Percentiles rank a stretch among this genome's conserved stretches.
phyloP scores from a whole-genome alignment of 1,284 basidiomycete genomes.

The Malassezia sp. region DNA sequence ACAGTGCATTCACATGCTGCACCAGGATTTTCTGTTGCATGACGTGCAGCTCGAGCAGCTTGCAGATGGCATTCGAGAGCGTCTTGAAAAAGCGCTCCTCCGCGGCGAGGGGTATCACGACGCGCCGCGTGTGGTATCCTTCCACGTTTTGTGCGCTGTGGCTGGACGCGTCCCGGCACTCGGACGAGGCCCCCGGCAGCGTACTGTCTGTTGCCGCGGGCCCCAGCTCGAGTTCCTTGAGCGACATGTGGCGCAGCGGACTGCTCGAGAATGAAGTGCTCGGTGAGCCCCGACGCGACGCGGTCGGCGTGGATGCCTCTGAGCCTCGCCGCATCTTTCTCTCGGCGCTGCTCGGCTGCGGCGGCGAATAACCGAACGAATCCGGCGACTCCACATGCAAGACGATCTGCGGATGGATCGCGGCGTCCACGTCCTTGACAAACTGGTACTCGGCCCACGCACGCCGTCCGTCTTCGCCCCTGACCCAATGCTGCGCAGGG shows the following conservation, averaged over 20 bases:
- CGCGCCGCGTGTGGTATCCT: slow-evolving; percentile 15
- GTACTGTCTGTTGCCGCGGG: slow-evolving; percentile 6
- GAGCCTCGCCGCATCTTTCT: background rate
- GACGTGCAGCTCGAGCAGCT: slow-evolving; percentile 59
- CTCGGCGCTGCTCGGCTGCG: background rate
- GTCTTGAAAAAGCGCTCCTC: slow-evolving; percentile 72
- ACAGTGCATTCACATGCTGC: slow-evolving; percentile 56
- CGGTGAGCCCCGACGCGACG: no score
- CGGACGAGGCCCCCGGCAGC: background rate
- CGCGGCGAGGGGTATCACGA: slow-evolving; percentile 68
- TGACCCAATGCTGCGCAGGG: slow-evolving; percentile 31
- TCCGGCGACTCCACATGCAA: slow-evolving; percentile 10
- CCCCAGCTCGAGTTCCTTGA: slow-evolving; percentile 2
- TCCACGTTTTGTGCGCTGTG: background rate
- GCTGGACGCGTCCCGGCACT: background rate
- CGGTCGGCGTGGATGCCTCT: background rate
- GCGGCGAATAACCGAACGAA: background rate
- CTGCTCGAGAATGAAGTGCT: background rate
- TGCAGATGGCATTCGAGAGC: slow-evolving; percentile 60
- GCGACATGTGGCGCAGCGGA: background rate
- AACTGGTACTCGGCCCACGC: slow-evolving; percentile 48
- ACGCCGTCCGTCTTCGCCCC: slow-evolving; percentile 37
- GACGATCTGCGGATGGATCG: slow-evolving; percentile 4
- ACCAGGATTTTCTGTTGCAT: slow-evolving; percentile 59
- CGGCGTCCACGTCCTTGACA: slow-evolving; percentile 2